Base-by-base conservation (phyloP, 768 basidiomycete genomes). In the Omphalotus guepiniiformis region DNA sequence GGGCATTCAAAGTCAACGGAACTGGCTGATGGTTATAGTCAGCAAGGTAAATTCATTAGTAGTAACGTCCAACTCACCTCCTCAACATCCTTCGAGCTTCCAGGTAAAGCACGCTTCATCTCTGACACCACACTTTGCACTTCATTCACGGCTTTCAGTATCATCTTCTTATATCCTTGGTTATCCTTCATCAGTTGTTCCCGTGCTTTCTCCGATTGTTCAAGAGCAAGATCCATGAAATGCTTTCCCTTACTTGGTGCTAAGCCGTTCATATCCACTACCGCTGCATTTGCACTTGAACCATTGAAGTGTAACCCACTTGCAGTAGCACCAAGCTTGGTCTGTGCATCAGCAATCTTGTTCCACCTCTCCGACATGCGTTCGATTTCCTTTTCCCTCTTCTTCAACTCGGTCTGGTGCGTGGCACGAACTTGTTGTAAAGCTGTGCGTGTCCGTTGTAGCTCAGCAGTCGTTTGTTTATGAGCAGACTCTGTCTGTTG, bases 361-460 rank as follows among this genome's bases (percentile, higher is more conserved):
- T 72, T 68, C 86, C 87, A 90, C 53, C 79, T 81, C 40, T 92
- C 89, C 22, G 77, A 54, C 59, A 85, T 80, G 15, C 81, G 75
- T 55, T 92, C 89, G 15, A 83, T 64, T 32, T 93, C 89, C 54
- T 83, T 85, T 55, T 93, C 90, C 57, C 78, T 79, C 71, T 85
- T 87, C 74, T 84, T 90, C 27, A 89, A 60, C 59, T 93, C 91
- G 28, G 73, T 71, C 48, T 79, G 74, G 52, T 89, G 79, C 0
- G 83, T 77, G 32, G 80, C 72, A 21, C 91, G 81, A 11, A 88
- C 68, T 8, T 78, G 78, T 53, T 88, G 87, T 9, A 93, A 58
- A 0, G 80, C 63, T 1, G 79, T 76, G 37, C 83, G 78, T n/a
- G 82, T 80, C 21, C 86, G 82, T 55, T 85, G 83, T 2, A 91